Conservation (phyloP, 768 basidiomycete species). For the Tulasnella sp. region DNA sequence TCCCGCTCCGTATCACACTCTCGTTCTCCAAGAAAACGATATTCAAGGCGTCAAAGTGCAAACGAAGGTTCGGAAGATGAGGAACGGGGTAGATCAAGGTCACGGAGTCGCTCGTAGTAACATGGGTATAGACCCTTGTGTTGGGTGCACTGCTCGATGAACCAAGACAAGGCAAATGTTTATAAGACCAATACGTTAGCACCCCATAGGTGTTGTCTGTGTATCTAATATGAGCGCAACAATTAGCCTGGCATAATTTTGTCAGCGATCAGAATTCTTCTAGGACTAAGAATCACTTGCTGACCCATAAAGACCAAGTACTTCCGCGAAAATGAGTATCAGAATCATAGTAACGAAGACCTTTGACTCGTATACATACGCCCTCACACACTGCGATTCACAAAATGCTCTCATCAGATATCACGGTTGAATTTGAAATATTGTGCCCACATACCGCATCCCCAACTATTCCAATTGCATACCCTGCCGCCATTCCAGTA, state of each 20-base stretch:
- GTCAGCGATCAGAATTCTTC: conserved; percentile 20
- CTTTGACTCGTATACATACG: conserved; percentile 79
- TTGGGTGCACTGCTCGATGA: not conserved
- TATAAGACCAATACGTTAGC: conserved; percentile 16
- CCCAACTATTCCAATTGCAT: conserved; percentile 87
- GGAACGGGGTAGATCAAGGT: not conserved
- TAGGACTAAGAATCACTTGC: conserved; percentile 20
- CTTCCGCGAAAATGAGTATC: conserved; percentile 86
- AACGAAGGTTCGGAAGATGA: not conserved
- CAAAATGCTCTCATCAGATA: not conserved
- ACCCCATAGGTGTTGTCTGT: conserved; percentile 37
- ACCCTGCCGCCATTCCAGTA: conserved; percentile 86
- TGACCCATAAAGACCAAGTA: conserved; percentile 77
- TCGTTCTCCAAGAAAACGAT: not conserved
- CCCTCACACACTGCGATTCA: conserved; percentile 60
- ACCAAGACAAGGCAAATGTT: too few relatives aligned
- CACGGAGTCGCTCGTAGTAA: not conserved
- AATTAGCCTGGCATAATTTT: conserved; percentile 30
- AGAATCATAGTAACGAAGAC: conserved; percentile 95
- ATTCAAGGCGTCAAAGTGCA: not conserved
- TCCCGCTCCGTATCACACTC: not conserved
- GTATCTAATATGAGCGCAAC: conserved; percentile 91
- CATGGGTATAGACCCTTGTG: not conserved
- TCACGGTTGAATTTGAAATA: not conserved
- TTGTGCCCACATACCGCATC: conserved; percentile 55